Conservation (phyloP, 2,329 filamentous ascomycete species). For the Ceratocystis eucalypticola region DNA sequence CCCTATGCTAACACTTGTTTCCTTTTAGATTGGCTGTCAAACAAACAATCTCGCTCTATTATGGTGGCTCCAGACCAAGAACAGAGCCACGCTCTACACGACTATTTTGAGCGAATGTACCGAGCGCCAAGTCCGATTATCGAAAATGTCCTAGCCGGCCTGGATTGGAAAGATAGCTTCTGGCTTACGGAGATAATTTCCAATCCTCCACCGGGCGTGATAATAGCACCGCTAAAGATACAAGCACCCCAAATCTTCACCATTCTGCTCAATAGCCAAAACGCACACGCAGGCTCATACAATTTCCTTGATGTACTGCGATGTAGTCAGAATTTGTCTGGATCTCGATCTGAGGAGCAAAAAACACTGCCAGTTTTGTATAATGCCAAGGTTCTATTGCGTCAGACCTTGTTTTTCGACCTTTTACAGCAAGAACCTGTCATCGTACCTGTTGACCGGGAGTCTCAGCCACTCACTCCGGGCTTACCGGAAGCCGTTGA, state of each 20-base stretch:
- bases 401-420: constrained; percentile 42
- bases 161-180: constrained; percentile 44
- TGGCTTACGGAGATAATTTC: constrained; percentile 31
- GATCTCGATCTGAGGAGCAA: constrained; percentile 36
- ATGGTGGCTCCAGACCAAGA: constrained; percentile 37
- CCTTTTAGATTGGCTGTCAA: not conserved
- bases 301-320: constrained; percentile 41
- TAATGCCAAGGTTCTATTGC: constrained; percentile 40
- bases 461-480: constrained; percentile 21
- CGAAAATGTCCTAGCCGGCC: constrained; percentile 31
- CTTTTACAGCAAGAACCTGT: constrained; percentile 36
- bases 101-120: constrained; percentile 37
- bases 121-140: constrained; percentile 30
- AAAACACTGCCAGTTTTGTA: constrained; percentile 38
- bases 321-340: constrained; percentile 37
- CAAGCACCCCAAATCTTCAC: constrained; percentile 37
- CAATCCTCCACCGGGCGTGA: not conserved
- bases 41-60: constrained; percentile 35
- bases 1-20: not conserved
- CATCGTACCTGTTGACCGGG: constrained; percentile 28
- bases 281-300: constrained; percentile 35
- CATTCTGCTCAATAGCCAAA: constrained; percentile 40
- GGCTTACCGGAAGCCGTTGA: constrained; percentile 32
- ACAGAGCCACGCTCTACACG: constrained; percentile 33
- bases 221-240: constrained; percentile 26